Evolutionary conservation across 495 filamentous ascomycete genomes (phyloP).

Genomic region (Xylaria bambusicola): DNA sequence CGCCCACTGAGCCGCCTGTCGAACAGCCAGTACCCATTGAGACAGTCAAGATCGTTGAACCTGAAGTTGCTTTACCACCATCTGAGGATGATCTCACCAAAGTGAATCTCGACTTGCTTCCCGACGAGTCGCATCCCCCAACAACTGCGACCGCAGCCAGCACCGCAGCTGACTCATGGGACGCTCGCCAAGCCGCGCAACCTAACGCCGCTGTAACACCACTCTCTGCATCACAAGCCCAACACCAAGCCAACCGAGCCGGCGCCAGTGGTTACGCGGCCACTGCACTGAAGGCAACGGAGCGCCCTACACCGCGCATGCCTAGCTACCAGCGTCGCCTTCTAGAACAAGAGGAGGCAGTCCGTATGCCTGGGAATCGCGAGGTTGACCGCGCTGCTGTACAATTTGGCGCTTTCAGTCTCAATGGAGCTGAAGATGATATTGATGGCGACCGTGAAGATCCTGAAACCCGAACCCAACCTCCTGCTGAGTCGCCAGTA

Average conservation of each 20-base stretch:
- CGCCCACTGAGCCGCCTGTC: conserved; percentile 25
- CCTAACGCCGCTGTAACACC: conserved; percentile 55
- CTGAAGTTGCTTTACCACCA: conserved; percentile 59
- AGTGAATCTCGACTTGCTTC: conserved; percentile 85
- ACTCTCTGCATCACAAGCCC: conserved; percentile 56
- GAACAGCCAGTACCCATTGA: conserved; percentile 34
- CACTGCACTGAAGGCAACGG: conserved; percentile 75
- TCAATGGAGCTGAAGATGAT: conserved; percentile 79
- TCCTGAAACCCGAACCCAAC: conserved; percentile 90
- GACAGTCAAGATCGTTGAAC: conserved; percentile 43
- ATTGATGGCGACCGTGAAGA: conserved; percentile 95
- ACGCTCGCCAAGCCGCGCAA: conserved; percentile 56
- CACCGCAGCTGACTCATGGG: conserved; percentile 81
- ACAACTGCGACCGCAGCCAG: conserved; percentile 85
- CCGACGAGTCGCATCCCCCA: conserved; percentile 72
- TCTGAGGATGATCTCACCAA: conserved; percentile 87
- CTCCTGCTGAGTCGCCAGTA: conserved; percentile 89
- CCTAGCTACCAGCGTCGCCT: conserved; percentile 79
- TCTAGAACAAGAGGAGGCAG: conserved; percentile 92
- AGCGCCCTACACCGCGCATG: conserved; percentile 56
- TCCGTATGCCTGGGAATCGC: conserved; percentile 98
- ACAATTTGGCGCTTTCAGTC: conserved; percentile 93
- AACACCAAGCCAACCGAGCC: conserved; percentile 56
- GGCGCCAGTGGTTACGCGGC: conserved; percentile 69
- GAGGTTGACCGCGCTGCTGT: conserved; percentile 92